Base-by-base conservation (phyloP, 129 eudicot species). In the sunflower (Helianthus annuus) region DNA sequence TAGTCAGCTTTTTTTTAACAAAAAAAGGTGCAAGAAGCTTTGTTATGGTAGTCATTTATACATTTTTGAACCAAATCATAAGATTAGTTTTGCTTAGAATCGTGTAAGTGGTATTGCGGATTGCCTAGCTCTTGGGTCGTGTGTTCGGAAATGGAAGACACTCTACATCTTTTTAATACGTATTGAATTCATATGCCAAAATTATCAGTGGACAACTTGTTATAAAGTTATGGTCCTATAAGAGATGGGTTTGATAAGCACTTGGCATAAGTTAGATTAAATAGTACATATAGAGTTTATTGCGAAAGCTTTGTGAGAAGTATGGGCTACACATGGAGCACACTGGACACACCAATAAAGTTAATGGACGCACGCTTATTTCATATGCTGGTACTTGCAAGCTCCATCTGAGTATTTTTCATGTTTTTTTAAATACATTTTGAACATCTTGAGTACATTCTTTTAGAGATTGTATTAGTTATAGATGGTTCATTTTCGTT, bases 391-490 rank as follows among this genome's bases (percentile, higher is more conserved):
- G 44, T 9, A 67, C 45, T 48, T 48, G 58, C 72, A 46, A 67
- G 72, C 45, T 67, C 19, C 71, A 66, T 66, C 57, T 45, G 34
- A 22, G 24, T 66, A 40, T 46, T 66, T 64, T 64, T 64, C 27
- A 19, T 64, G 44, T 48, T 24, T 11, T 12, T 15, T 17, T 10
- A 12, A 48, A 27, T 48, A 13, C 13, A 4, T 48, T 46, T 7
- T 67, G 58, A 46, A 22, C 10, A 10, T 46, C 39, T 24, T 46
- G 59, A 67, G 27, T 8, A 48, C 59, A 0, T 24, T 67, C 58
- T 67, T 39, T 22, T 6, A 48, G 10, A 27, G 57, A 48, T 5
- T 44, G 53, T 44, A 48, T 24, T n/a, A 27, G 9, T 27, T 60
- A 14, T 24, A n/a, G 29, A 27, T 14, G 27, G 16, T 24, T 22